A percentile compares a stretch with the other conserved stretches of the same genome.
phyloP scores from a whole-genome alignment of 148 eudicot species.

The Selenicereus undatus region DNA sequence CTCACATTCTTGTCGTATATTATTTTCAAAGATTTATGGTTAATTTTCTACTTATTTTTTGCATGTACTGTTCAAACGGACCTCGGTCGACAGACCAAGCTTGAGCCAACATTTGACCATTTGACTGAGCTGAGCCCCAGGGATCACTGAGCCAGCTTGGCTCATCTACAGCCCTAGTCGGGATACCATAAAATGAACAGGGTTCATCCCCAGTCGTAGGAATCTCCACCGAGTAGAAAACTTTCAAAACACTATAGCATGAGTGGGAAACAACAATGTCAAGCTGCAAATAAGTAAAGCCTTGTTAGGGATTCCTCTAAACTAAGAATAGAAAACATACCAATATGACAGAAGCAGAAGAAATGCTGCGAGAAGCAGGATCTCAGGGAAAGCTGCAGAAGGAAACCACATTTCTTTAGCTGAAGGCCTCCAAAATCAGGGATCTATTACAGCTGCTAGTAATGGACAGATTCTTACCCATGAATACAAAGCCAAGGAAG shows the following conservation, averaged over 20 bases:
- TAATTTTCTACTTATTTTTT: too few relatives aligned
- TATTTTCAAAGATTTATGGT: too few relatives aligned
- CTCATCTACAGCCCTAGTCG: background rate
- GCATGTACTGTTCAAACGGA: too few relatives aligned
- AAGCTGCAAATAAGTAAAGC: background rate
- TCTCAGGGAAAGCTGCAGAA: constrained; percentile 80
- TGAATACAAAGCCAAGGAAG: constrained; percentile 76
- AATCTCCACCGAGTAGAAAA: background rate
- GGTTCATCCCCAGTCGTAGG: background rate
- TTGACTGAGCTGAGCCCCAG: background rate
- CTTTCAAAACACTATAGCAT: background rate
- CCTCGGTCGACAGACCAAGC: too few relatives aligned
- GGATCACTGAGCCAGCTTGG: background rate
- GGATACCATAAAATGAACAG: background rate
- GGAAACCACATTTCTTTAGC: background rate
- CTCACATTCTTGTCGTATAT: too few relatives aligned
- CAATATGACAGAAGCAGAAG: constrained; percentile 92
- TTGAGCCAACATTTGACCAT: too few relatives aligned
- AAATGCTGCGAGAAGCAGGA: constrained; percentile 82
- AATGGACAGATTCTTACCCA: constrained; percentile 49
- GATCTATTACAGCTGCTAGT: background rate
- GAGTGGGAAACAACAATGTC: background rate
- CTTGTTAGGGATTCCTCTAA: background rate
- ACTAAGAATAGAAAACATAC: constrained; percentile 38
- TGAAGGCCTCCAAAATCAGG: background rate